A percentile compares a stretch with the other conserved stretches of the same genome.
Conservation (phyloP, 345 rosid species). For the Citrus unshiu region DNA sequence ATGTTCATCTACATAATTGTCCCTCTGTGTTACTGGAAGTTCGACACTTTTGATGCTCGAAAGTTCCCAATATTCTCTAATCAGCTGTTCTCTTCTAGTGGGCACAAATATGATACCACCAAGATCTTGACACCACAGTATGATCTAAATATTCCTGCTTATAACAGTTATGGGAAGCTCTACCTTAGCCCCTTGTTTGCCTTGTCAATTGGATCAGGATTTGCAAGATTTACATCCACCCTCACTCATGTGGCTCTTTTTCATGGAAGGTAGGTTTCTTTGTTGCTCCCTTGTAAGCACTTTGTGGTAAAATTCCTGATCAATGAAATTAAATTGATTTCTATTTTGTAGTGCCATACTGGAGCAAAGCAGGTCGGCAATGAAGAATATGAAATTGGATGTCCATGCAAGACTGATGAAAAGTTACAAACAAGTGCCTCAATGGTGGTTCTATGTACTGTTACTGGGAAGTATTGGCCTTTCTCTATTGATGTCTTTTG, state of each 20-base stretch:
- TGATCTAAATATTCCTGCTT: constrained; percentile 61
- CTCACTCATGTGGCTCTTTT: constrained; percentile 94
- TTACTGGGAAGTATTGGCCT: constrained; percentile 52
- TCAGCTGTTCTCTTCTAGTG: constrained; percentile 66
- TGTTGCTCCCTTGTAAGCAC: background rate
- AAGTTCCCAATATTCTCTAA: constrained; percentile 94
- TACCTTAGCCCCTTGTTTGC: constrained; percentile 97
- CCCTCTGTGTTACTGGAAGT: constrained; percentile 97
- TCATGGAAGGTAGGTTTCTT: constrained; percentile 68
- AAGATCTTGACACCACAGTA: constrained; percentile 67
- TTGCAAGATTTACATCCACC: constrained; percentile 92
- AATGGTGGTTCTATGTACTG: constrained; percentile 83
- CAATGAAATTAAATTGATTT: background rate
- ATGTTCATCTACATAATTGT: constrained; percentile 90
- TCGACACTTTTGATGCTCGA: constrained; percentile 70
- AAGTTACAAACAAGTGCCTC: constrained; percentile 85
- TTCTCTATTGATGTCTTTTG: constrained; percentile 73
- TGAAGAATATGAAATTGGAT: constrained; percentile 71
- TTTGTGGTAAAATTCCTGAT: background rate
- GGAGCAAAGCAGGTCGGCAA: constrained; percentile 75
- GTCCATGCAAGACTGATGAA: constrained; percentile 76
- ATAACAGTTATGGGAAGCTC: constrained; percentile 76
- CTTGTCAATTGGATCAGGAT: constrained; percentile 97
- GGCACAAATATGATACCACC: constrained; percentile 82
- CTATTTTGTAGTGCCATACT: constrained; percentile 65